Base-by-base conservation (phyloP, 1,284 basidiomycete species). In the Pterula multifida region DNA sequence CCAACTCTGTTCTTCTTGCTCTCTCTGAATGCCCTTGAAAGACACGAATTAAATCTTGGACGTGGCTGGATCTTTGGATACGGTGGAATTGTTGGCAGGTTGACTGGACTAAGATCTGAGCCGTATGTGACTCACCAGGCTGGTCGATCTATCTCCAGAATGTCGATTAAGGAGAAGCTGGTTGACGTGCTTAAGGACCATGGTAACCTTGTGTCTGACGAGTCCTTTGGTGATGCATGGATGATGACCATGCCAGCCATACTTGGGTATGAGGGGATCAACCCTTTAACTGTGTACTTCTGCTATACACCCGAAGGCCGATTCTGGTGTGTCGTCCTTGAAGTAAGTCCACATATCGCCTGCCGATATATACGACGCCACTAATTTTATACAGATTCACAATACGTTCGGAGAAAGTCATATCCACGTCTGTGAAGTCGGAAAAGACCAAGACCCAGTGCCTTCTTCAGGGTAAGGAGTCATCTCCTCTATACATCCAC, bases 381-480 rank as follows among this genome's bases (percentile, higher is more conserved):
- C 46, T 54, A 23, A 48, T 23, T 4, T 49, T 32, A 32, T 17
- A 19, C 21, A 17, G 75, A 80, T 89, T 12, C 85, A 88, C 59
- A 90, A 87, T 59, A 87, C 85, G 0, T 89, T 89, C 60, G 76
- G 77, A 2, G 85, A 90, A 63, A 72, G 75, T 48, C 86, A 85
- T 62, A 72, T 80, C 4, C 72, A 81, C 56, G 61, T 78, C 21
- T 64, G 86, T 0, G 65, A 75, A 52, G 56, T 71, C 0, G 75
- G 72, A 4, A 58, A 63, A 23, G 62, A 68, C 39, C 76, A 81
- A 57, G 72, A 75, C 51, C 42, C 55, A 24, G 47, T 51, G 17
- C 55, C 61, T 26, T 51, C 61, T 4, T 52, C 54, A 47, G 70
- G 71, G 76, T 77, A 50, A 47, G 68, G 61, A 13, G 35, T 52